Percentiles rank a stretch among this genome's conserved stretches.
Evolutionary conservation across 257 asterid genomes (phyloP).

Genomic region (Striga asiatica): DNA sequence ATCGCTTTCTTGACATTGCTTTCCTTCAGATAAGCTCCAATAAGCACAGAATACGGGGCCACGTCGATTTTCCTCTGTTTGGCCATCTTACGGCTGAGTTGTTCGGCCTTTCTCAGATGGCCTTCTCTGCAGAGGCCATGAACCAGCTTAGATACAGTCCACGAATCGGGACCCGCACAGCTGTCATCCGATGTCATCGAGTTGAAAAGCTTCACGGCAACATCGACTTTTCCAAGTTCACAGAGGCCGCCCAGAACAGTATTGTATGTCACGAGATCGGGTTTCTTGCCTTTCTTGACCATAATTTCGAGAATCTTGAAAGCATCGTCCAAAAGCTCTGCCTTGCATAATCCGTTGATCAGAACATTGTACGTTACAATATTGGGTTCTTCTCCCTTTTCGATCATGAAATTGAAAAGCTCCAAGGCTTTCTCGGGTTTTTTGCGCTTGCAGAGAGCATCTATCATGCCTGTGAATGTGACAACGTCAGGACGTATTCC

Average conservation of each 20-base stretch:
- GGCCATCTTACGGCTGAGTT: slow-evolving; percentile 32
- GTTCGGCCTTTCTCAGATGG: slow-evolving; percentile 35
- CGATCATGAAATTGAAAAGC: slow-evolving; percentile 45
- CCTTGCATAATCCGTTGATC: slow-evolving; percentile 51
- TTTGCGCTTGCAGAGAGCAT: slow-evolving; percentile 40
- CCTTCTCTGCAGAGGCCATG: slow-evolving; percentile 60
- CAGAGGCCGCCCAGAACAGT: slow-evolving; percentile 40
- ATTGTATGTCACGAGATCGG: slow-evolving; percentile 47
- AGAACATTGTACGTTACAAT: slow-evolving; percentile 37
- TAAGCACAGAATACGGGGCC: slow-evolving; percentile 30
- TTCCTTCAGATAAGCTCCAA: slow-evolving; percentile 47
- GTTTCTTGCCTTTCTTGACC: slow-evolving; percentile 38
- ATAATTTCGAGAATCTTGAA: slow-evolving; percentile 36
- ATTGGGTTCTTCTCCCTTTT: slow-evolving; percentile 44
- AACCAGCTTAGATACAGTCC: slow-evolving; percentile 35
- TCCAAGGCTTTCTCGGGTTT: slow-evolving; percentile 43
- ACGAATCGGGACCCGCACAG: slow-evolving; percentile 36
- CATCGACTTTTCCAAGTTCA: slow-evolving; percentile 40
- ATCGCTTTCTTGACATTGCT: slow-evolving; percentile 38
- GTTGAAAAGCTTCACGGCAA: slow-evolving; percentile 39
- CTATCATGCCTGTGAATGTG: slow-evolving; percentile 40
- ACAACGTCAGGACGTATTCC: slow-evolving; percentile 54
- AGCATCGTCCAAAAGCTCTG: slow-evolving; percentile 39
- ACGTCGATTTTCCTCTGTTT: slow-evolving; percentile 25
- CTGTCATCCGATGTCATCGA: slow-evolving; percentile 31